Base-by-base conservation (phyloP, 148 eudicot species). In the Dysphania ambrosioides region DNA sequence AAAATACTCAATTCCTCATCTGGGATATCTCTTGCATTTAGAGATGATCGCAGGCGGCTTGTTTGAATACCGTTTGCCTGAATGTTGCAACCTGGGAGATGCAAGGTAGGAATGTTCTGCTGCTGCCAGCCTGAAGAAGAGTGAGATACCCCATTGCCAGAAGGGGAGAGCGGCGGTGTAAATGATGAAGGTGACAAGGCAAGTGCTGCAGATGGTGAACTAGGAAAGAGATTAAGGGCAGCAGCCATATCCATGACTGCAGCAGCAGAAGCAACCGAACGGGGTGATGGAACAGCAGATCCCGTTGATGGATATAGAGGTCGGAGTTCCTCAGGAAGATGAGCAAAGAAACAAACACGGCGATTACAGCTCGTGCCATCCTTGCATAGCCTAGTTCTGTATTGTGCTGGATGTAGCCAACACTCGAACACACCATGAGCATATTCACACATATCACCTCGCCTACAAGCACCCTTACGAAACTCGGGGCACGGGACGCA, bases 381-480 rank as follows among this genome's bases (percentile, higher is more conserved):
- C 31, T 88, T 88, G 80, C 89, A 86, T 6, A 85, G 71, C 30
- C 89, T 75, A 40, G 92, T 86, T 79, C 85, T 74, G 70, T 88
- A 88, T 36, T 86, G 89, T 30, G 88, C 85, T 1, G 89, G 92
- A 35, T 88, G 92, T 35, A 86, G 75, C 92, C 88, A 88, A 35
- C 88, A 86, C 77, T 88, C 92, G 24, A 88, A 88, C 56, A 88
- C 85, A 44, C 92, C 89, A 73, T 88, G 89, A 66, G 89, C 88
- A 67, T 84, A 88, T 40, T 86, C 89, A 60, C 92, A 88, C 72
- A 73, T 66, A 71, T 88, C 92, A 21, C 84, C 89, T 23, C 86
- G 79, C 59, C 82, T 78, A 65, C 89, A 88, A 15, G 80, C 64
- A 47, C 92, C 92, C 79, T 86, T 88, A 11, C 87, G 85, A 70